A percentile compares a stretch with the other conserved stretches of the same genome.
Conservation (phyloP, 202 grass and related monocot genomes). For the Bolboschoenoplectus hybrid region DNA sequence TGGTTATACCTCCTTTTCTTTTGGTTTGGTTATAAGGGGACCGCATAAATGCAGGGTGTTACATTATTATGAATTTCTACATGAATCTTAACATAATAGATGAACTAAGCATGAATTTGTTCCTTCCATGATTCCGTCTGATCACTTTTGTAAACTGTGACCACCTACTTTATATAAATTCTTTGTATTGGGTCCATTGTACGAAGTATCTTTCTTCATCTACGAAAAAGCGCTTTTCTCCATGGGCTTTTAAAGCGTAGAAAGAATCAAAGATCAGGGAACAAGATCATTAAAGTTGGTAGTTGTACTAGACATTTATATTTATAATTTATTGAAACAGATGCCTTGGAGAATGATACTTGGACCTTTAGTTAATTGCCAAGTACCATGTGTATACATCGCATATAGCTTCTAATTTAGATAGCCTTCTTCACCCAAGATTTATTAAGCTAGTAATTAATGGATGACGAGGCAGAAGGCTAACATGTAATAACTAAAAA, state of each 20-base stretch:
- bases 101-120: background rate
- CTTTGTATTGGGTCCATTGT: background rate
- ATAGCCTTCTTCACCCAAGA: background rate
- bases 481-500: background rate
- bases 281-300: constrained; percentile 11
- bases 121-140: too few species aligned
- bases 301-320: background rate
- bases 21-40: too few species aligned
- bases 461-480: background rate
- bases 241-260: background rate
- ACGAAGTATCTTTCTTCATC: background rate
- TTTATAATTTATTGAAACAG: background rate
- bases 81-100: background rate
- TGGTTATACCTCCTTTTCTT: too few species aligned
- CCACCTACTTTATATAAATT: background rate
- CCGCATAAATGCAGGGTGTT: too few species aligned
- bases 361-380: background rate
- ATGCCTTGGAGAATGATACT: background rate
- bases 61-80: too few species aligned
- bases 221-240: background rate
- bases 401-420: background rate
- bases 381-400: background rate
- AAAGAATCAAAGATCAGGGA: constrained; percentile 23
- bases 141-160: too few species aligned
- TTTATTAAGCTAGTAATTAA: background rate